Conservation (phyloP, 305 asterid genomes). For the Fraxinus angustifolia region DNA sequence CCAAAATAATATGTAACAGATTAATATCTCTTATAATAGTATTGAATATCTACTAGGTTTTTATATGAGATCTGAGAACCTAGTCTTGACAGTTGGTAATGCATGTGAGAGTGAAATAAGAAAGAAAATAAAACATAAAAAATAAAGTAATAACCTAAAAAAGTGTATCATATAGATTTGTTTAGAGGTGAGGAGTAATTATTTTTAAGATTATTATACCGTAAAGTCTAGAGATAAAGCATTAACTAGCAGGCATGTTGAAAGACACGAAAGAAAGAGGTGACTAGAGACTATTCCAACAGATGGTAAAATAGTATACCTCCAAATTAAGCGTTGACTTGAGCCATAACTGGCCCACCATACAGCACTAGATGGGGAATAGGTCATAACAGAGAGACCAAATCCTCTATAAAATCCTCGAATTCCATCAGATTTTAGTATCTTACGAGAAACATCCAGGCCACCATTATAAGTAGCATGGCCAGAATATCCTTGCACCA, state of each 20-base stretch:
- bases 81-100: neutral
- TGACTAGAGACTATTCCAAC: neutral
- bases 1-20: neutral
- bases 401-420: conserved; percentile 93
- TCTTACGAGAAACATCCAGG: conserved; percentile 82
- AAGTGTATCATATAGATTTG: neutral
- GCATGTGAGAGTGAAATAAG: neutral
- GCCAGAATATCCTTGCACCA: conserved; percentile 99
- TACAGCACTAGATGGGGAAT: conserved; percentile 96
- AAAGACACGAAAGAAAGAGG: conserved; percentile 6
- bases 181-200: neutral
- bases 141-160: neutral
- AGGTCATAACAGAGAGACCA: conserved; percentile 87
- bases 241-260: neutral
- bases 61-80: neutral
- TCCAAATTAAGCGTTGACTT: conserved; percentile 91
- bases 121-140: neutral
- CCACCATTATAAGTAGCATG: conserved; percentile 92
- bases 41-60: neutral
- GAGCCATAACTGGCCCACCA: conserved; percentile 99
- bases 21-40: neutral
- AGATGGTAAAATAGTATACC: conserved; percentile 41
- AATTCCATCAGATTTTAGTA: conserved; percentile 74
- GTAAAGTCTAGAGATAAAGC: conserved; percentile 4
- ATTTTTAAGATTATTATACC: neutral